These are phyloP conservation scores for Botrytis porri DNA, from an alignment of 2,329 filamentous ascomycete genomes.

Conservation along the genomic window DNA sequence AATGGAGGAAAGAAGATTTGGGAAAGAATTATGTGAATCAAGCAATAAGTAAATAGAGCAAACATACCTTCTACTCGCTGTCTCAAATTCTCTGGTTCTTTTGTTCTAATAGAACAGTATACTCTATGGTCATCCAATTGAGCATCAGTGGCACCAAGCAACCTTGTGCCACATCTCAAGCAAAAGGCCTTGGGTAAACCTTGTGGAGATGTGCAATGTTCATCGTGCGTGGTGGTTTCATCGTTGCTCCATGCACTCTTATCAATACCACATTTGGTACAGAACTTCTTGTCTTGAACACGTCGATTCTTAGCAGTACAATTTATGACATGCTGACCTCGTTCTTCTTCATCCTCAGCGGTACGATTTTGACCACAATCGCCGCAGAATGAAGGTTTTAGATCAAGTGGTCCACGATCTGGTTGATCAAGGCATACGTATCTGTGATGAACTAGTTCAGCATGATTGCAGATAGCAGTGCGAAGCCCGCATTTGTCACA, in stretches of 20 bases:
- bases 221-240: not conserved
- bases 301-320: not conserved
- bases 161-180: slow-evolving; percentile 16
- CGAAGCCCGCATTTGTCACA: slow-evolving; percentile 31
- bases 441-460: slow-evolving; percentile 22
- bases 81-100: slow-evolving; percentile 5
- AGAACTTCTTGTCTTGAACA: slow-evolving; percentile 11
- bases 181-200: slow-evolving; percentile 15
- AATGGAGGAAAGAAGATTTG: not conserved
- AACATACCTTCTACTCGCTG: slow-evolving; percentile 10
- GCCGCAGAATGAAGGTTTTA: slow-evolving; percentile 16
- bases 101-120: slow-evolving; percentile 10
- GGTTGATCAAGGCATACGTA: slow-evolving; percentile 14
- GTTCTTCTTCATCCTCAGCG: not conserved
- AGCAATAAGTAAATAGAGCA: not conserved
- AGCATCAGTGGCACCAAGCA: not conserved
- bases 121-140: slow-evolving; percentile 13
- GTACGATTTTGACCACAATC: slow-evolving; percentile 23
- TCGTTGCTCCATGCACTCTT: slow-evolving; percentile 8
- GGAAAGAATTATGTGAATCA: not conserved
- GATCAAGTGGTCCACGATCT: not conserved
- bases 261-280: slow-evolving; percentile 24
- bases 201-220: slow-evolving; percentile 16
- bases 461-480: slow-evolving; percentile 5
- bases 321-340: not conserved